These are phyloP conservation scores for Lentinus brumalis DNA, from an alignment of 768 basidiomycete species.

Conservation along the genomic window DNA sequence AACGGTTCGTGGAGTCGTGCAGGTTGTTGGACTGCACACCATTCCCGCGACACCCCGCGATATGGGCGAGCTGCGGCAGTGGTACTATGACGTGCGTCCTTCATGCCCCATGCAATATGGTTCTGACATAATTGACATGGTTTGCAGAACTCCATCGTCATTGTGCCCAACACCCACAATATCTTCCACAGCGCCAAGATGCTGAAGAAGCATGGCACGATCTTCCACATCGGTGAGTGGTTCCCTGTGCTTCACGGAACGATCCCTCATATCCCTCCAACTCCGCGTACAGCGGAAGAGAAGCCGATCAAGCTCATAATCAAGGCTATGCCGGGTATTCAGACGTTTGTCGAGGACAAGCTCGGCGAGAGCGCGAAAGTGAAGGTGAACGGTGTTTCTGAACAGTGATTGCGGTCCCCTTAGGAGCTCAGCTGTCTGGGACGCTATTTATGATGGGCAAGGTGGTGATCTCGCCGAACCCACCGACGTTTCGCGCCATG, in stretches of 20 bases:
- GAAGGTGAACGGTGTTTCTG: not conserved
- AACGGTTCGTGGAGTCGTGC: constrained; percentile 70
- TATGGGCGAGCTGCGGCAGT: constrained; percentile 56
- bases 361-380: not conserved
- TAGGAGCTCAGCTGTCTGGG: not conserved
- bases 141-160: constrained; percentile 69
- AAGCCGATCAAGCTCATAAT: constrained; percentile 79
- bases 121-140: not conserved
- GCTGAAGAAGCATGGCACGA: constrained; percentile 63
- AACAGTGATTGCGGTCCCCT: not conserved
- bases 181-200: constrained; percentile 43
- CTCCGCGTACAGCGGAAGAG: constrained; percentile 52
- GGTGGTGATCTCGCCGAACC: not conserved
- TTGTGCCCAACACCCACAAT: constrained; percentile 66
- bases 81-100: constrained; percentile 69
- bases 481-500: not conserved
- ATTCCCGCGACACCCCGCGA: constrained; percentile 57
- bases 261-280: not conserved
- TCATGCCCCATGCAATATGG: not conserved
- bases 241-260: not conserved
- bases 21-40: constrained; percentile 70
- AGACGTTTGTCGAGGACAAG: constrained; percentile 46
- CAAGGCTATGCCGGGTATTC: constrained; percentile 63
- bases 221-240: constrained; percentile 61
- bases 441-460: not conserved